Conservation (phyloP, 306 rosid genomes). For the Parietaria judaica region DNA sequence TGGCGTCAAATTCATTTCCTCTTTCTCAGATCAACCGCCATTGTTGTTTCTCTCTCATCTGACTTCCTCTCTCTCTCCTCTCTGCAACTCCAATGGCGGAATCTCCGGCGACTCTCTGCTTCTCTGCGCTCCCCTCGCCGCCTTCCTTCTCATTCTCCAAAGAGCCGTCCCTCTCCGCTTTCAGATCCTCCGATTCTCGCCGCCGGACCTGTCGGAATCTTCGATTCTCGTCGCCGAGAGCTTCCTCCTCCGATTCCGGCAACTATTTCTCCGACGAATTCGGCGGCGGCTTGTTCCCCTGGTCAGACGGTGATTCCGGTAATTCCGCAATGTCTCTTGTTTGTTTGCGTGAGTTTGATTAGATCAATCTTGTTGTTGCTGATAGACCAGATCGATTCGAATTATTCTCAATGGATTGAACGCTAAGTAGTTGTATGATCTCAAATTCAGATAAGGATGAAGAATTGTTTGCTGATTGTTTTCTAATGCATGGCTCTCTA, state of each 20-base stretch:
- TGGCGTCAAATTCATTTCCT: conserved; percentile 21
- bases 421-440: background rate
- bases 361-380: background rate
- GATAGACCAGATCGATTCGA: background rate
- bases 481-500: no score
- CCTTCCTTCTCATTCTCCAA: conserved; percentile 27
- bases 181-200: conserved; percentile 23
- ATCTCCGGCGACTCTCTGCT: conserved; percentile 35
- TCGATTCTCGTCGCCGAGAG: conserved; percentile 36
- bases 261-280: conserved; percentile 39
- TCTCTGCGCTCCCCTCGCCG: conserved; percentile 29
- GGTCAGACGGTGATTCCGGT: conserved; percentile 59
- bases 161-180: conserved; percentile 19
- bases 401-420: background rate
- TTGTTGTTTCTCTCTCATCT: conserved; percentile 3
- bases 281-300: conserved; percentile 52
- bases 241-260: conserved; percentile 36
- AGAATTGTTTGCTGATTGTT: background rate
- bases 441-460: background rate
- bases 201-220: conserved; percentile 36
- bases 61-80: background rate
- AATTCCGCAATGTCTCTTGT: background rate
- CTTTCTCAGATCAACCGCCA: background rate
- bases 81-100: conserved; percentile 46
- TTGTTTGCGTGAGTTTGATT: no score